Evolutionary conservation across 140 eudicot species (phyloP).

Genomic region (Erigeron philadelphicus): DNA sequence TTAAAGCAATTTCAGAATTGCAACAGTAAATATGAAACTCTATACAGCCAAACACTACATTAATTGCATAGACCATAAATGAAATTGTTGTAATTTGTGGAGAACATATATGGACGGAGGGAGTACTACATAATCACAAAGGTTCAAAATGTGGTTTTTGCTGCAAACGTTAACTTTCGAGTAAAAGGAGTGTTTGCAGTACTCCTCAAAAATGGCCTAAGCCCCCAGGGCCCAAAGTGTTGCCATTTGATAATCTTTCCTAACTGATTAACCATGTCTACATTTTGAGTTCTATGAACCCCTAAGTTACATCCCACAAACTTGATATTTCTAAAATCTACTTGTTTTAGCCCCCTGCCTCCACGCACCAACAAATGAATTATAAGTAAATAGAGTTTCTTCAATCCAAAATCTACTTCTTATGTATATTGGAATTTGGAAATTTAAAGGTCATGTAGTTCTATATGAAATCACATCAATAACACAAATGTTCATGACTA

Average conservation of each 20-base stretch:
- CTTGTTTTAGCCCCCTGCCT: background rate
- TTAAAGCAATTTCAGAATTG: too few relatives aligned
- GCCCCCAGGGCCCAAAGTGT: too few relatives aligned
- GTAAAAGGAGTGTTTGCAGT: too few relatives aligned
- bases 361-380: background rate
- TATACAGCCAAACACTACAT: too few relatives aligned
- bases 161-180: too few relatives aligned
- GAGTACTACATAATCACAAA: too few relatives aligned
- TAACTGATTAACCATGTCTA: background rate
- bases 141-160: too few relatives aligned
- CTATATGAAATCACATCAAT: background rate
- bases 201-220: too few relatives aligned
- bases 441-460: background rate
- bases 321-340: background rate
- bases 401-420: background rate
- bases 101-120: too few relatives aligned
- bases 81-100: too few relatives aligned
- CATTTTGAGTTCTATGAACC: constrained; percentile 1
- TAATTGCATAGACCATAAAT: too few relatives aligned
- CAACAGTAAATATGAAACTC: too few relatives aligned
- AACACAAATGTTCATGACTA: background rate
- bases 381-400: background rate
- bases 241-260: background rate
- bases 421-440: background rate
- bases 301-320: background rate